Percentiles rank a stretch among this genome's conserved stretches.
Evolutionary conservation across 2,329 filamentous ascomycete species (phyloP).

Genomic region (Alternaria gansuensis): DNA sequence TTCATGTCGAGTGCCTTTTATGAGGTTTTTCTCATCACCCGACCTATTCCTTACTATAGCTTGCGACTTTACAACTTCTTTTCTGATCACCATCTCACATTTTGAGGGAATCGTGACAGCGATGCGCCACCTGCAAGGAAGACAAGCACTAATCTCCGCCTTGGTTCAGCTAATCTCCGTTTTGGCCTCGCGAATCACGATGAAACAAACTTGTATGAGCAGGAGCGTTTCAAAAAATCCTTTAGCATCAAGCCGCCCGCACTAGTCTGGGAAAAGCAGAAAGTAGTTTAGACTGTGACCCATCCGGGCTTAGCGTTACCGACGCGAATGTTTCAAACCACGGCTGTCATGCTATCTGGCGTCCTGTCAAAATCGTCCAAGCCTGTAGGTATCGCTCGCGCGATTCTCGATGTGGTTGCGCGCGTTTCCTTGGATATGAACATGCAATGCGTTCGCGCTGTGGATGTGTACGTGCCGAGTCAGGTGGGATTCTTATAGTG

Average conservation of each 20-base stretch:
- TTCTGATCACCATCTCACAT: too few species aligned
- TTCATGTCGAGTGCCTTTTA: rapidly evolving
- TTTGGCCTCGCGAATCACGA: constrained; percentile 12
- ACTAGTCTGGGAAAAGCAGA: constrained; percentile 13
- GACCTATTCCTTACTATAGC: neutral
- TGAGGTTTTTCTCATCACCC: neutral
- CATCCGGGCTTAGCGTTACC: constrained; percentile 18
- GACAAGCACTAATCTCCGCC: constrained; percentile 9
- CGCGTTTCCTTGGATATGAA: constrained; percentile 13
- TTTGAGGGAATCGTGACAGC: neutral
- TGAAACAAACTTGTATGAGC: constrained; percentile 32
- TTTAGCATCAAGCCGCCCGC: constrained; percentile 22
- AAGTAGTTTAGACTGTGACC: neutral
- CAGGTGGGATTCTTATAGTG: constrained; percentile 18
- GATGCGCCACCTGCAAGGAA: neutral
- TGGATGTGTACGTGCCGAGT: constrained; percentile 17
- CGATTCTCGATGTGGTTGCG: constrained; percentile 29
- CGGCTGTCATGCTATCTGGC: constrained; percentile 17
- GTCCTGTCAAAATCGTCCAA: constrained; percentile 22
- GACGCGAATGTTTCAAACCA: constrained; percentile 31
- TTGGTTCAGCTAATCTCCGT: constrained; percentile 23
- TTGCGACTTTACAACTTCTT: neutral
- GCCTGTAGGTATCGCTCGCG: constrained; percentile 20
- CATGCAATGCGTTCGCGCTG: constrained; percentile 4
- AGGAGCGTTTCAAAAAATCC: constrained; percentile 26